phyloP scores from a whole-genome alignment of 345 rosid genomes.

The Eucalyptus dawsonii region DNA sequence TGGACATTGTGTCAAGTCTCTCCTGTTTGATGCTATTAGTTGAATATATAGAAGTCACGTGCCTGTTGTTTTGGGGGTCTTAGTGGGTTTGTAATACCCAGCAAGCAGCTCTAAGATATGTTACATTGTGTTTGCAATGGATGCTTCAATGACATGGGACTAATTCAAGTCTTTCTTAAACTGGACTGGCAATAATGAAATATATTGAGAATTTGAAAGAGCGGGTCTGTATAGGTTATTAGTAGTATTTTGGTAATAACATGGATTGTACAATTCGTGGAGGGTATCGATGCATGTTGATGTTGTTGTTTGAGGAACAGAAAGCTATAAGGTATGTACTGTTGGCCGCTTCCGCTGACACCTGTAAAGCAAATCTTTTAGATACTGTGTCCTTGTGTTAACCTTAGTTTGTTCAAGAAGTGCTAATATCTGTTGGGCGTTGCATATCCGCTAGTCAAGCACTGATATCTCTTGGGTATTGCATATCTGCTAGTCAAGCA shows the following conservation, averaged over 20 bases:
- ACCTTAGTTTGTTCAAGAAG: too few species aligned
- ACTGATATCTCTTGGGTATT: too few species aligned
- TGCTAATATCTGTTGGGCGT: too few species aligned
- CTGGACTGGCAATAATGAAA: neutral
- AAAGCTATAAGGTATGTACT: neutral
- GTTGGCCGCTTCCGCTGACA: neutral
- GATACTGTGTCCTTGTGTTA: neutral
- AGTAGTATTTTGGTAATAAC: neutral
- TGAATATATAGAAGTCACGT: neutral
- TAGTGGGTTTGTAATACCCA: neutral
- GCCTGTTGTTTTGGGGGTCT: neutral
- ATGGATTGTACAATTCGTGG: neutral
- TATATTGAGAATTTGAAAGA: neutral
- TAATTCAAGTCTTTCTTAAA: neutral
- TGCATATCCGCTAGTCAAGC: too few species aligned
- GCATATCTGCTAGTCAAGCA: too few species aligned
- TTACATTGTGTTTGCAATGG: neutral
- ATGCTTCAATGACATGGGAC: neutral
- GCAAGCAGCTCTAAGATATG: neutral
- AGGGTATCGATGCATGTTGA: neutral
- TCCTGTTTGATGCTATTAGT: neutral
- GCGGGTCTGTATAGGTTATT: neutral
- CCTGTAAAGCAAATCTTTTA: neutral
- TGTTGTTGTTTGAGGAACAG: neutral
- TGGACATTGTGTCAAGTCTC: neutral